Conservation (phyloP, 2,329 filamentous ascomycete species). For the Cryphonectria radicalis region DNA sequence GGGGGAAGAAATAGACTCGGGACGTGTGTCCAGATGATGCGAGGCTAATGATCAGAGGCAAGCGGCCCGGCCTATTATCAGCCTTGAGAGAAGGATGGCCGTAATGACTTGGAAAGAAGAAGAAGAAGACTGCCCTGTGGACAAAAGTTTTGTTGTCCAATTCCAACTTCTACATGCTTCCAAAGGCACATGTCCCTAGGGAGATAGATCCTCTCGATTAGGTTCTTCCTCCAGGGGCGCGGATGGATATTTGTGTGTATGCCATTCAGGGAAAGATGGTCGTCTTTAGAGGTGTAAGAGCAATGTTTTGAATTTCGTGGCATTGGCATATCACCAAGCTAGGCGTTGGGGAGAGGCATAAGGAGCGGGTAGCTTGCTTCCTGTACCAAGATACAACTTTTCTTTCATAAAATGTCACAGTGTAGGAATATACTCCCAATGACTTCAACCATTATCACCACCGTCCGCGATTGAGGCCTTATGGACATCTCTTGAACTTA, state of each 20-base stretch:
- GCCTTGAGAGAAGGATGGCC: not conserved
- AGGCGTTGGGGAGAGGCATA: conserved; percentile 7
- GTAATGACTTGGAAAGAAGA: not conserved
- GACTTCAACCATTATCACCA: not conserved
- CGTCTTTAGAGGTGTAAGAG: not conserved
- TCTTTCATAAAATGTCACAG: not conserved
- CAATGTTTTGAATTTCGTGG: not conserved
- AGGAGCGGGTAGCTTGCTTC: not conserved
- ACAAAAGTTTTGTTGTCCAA: not conserved
- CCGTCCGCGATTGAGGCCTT: not conserved
- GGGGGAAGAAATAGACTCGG: conserved; percentile 63
- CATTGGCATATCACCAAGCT: not conserved
- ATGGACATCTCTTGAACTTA: not conserved
- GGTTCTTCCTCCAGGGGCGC: not conserved
- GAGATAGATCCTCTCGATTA: not conserved
- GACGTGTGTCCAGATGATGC: not conserved
- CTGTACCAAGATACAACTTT: not conserved
- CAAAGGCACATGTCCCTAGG: not conserved
- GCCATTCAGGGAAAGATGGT: not conserved
- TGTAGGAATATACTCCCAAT: not conserved
- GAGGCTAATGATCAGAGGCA: not conserved
- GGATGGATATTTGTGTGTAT: not conserved
- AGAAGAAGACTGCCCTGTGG: not conserved
- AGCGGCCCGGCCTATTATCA: not conserved
- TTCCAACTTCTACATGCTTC: not conserved